Conservation (phyloP, 352 stramenopile species). For the Globisporangium paddicum region DNA sequence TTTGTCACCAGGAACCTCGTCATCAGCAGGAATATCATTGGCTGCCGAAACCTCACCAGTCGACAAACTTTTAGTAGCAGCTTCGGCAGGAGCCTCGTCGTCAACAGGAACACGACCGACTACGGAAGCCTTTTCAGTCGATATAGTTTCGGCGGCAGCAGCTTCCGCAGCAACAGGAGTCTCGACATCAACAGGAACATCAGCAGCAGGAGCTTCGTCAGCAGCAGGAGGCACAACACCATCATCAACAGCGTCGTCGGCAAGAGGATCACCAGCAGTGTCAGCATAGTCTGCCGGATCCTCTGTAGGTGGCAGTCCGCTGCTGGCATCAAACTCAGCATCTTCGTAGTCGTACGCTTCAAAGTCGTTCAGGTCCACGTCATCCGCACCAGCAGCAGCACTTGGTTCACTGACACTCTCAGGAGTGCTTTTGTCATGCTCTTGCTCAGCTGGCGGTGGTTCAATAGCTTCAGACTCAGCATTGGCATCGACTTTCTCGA, state of each 20-base stretch:
- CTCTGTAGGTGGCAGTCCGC: slow-evolving; percentile 19
- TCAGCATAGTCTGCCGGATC: slow-evolving; percentile 4
- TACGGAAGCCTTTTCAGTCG: too few relatives aligned
- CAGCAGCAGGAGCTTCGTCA: not conserved
- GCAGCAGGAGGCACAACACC: not conserved
- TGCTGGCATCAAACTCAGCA: slow-evolving; percentile 18
- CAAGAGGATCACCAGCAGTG: too few relatives aligned
- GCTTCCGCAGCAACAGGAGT: not conserved
- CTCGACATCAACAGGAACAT: not conserved
- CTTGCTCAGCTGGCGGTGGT: not conserved
- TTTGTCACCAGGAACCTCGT: not conserved
- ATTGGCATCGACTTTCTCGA: not conserved
- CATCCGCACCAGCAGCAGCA: not conserved
- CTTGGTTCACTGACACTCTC: not conserved
- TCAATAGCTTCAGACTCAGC: not conserved
- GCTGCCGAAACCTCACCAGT: not conserved
- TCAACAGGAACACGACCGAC: not conserved
- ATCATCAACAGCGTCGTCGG: not conserved
- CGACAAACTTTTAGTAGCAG: too few relatives aligned
- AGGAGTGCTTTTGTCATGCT: not conserved
- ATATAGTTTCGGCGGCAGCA: not conserved
- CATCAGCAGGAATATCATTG: not conserved
- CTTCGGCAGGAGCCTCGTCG: not conserved
- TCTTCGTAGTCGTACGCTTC: slow-evolving; percentile 23
- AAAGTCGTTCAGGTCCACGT: slow-evolving; percentile 11